Conservation (phyloP, 768 basidiomycete genomes). For the Hemileccinum rubropunctum region DNA sequence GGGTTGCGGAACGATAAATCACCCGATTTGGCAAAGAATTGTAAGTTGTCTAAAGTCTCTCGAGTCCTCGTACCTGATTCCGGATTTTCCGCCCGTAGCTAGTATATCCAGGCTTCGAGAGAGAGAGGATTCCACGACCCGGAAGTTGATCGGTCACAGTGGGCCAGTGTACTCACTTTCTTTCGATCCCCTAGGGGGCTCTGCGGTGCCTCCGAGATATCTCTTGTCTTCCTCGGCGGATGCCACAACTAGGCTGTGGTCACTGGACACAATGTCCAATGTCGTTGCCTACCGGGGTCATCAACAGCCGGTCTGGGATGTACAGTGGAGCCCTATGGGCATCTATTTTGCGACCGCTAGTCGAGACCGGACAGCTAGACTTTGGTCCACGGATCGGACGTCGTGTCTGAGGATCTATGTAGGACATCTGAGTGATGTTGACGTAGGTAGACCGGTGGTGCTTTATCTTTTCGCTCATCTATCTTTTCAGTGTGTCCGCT, state of each 20-base stretch:
- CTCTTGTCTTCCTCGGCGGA: slow-evolving; percentile 93
- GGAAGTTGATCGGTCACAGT: slow-evolving; percentile 96
- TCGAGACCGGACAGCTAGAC: slow-evolving; percentile 87
- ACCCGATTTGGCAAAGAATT: slow-evolving; percentile 60
- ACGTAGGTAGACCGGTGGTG: slow-evolving; percentile 57
- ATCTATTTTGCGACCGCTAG: slow-evolving; percentile 98
- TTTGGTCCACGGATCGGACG: slow-evolving; percentile 94
- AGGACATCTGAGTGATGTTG: slow-evolving; percentile 94
- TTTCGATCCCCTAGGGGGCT: slow-evolving; percentile 90
- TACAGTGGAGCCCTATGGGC: slow-evolving; percentile 97
- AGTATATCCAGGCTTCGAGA: slow-evolving; percentile 62
- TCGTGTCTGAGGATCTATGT: slow-evolving; percentile 89
- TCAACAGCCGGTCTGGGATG: slow-evolving; percentile 98
- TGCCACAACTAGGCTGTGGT: slow-evolving; percentile 89
- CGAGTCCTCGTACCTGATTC: slow-evolving; percentile 1
- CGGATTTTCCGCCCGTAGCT: slow-evolving; percentile 37
- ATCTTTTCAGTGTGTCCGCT: slow-evolving; percentile 75
- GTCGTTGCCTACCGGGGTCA: slow-evolving; percentile 94
- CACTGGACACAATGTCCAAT: slow-evolving; percentile 91
- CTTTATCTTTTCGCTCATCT: slow-evolving; percentile 2
- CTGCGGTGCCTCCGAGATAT: slow-evolving; percentile 80
- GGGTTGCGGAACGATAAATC: slow-evolving; percentile 78
- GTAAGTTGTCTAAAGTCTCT: slow-evolving; percentile 41
- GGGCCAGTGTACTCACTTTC: slow-evolving; percentile 93
- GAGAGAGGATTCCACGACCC: slow-evolving; percentile 74